phyloP scores from a whole-genome alignment of 495 filamentous ascomycete species.

The Massariosphaeria phaeospora region DNA sequence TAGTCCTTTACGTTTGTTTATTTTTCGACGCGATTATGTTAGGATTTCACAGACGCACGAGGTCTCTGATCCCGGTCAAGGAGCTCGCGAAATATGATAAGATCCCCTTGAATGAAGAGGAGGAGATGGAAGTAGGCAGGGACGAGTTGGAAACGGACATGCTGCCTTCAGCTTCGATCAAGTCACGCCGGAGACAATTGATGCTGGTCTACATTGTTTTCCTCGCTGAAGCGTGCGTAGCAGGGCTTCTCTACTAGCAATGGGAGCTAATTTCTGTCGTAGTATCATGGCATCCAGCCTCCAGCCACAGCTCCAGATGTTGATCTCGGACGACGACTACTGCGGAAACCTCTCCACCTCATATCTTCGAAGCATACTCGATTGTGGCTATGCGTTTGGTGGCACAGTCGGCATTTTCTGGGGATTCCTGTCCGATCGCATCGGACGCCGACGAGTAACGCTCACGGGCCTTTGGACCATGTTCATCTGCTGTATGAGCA shows the following conservation, averaged over 20 bases:
- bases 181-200: constrained; percentile 22
- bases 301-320: constrained; percentile 45
- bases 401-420: constrained; percentile 43
- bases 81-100: constrained; percentile 36
- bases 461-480: constrained; percentile 42
- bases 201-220: constrained; percentile 35
- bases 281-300: constrained; percentile 47
- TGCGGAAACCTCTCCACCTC: constrained; percentile 43
- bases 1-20: constrained; percentile 2
- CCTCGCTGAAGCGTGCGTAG: constrained; percentile 35
- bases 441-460: constrained; percentile 41
- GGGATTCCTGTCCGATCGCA: constrained; percentile 43
- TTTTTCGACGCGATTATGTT: constrained; percentile 27
- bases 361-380: constrained; percentile 44
- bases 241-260: no score
- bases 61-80: constrained; percentile 36
- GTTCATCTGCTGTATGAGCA: constrained; percentile 41
- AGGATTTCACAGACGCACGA: constrained; percentile 34
- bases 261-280: no score
- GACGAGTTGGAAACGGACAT: constrained; percentile 3
- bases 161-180: neutral
- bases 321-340: constrained; percentile 41
- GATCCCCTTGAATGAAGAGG: constrained; percentile 25
- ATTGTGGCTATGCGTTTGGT: constrained; percentile 48
- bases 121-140: constrained; percentile 15